Conservation (phyloP, 108 stramenopile genomes). For the Cylindrotheca fusiformis region DNA sequence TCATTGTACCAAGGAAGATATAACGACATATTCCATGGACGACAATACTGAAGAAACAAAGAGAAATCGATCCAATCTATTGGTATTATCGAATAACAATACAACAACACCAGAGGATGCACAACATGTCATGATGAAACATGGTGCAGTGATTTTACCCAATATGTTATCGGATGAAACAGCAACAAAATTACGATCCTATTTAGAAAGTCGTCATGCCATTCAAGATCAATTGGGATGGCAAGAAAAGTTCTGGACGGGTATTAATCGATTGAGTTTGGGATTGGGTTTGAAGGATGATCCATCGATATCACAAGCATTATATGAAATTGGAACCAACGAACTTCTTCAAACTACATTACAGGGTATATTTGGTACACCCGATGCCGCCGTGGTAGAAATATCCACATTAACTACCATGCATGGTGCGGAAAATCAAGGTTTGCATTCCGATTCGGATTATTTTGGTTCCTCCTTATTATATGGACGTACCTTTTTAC, state of each 20-base stretch:
- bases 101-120: slow-evolving; percentile 10
- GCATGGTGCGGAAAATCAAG: slow-evolving; percentile 36
- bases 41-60: too few relatives aligned
- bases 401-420: slow-evolving; percentile 36
- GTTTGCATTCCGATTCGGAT: slow-evolving; percentile 37
- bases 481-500: slow-evolving; percentile 41
- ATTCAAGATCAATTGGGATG: slow-evolving; percentile 18
- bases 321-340: slow-evolving; percentile 33
- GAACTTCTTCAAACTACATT: slow-evolving; percentile 16
- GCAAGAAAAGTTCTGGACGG: slow-evolving; percentile 34
- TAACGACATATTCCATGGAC: not conserved
- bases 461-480: slow-evolving; percentile 32
- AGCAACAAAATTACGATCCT: slow-evolving; percentile 13
- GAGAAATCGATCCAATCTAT: not conserved
- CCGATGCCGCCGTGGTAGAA: slow-evolving; percentile 42
- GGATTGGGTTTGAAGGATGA: slow-evolving; percentile 34
- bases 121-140: slow-evolving; percentile 31
- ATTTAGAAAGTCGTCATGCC: slow-evolving; percentile 23
- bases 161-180: slow-evolving; percentile 20
- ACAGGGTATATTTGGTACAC: slow-evolving; percentile 24
- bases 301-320: slow-evolving; percentile 22
- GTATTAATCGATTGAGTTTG: slow-evolving; percentile 14
- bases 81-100: not conserved
- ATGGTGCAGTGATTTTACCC: slow-evolving; percentile 34
- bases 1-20: not conserved